Base-by-base conservation (phyloP, 495 filamentous ascomycete species). In the Recurvomyces mirabilis region DNA sequence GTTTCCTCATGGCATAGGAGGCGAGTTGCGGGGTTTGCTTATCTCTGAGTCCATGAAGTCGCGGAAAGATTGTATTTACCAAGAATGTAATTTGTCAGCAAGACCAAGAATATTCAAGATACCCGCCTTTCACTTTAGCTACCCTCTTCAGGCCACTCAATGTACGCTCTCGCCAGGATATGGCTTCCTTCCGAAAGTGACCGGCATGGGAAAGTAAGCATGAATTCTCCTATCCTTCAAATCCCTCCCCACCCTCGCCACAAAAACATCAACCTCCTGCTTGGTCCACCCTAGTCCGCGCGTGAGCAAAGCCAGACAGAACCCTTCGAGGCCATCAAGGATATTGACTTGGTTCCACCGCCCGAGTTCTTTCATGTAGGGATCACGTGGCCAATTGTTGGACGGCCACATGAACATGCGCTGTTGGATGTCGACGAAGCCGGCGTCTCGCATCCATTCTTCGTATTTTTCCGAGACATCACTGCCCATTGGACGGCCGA, bases 131-230 rank as follows among this genome's bases (percentile, higher is more conserved):
- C n/a, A n/a, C n/a, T n/a, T n/a, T n/a, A n/a, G n/a, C n/a, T n/a
- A n/a, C n/a, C n/a, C n/a, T n/a, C n/a, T n/a, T n/a, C n/a, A n/a
- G n/a, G n/a, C n/a, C n/a, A n/a, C n/a, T n/a, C n/a, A n/a, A n/a
- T n/a, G n/a, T n/a, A n/a, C n/a, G n/a, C n/a, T n/a, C n/a, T n/a
- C n/a, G n/a, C n/a, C n/a, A n/a, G n/a, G n/a, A n/a, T n/a, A 43
- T 37, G 46, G 51, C 20, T 46, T 49, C 46, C 47, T 22, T 20
- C 46, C 51, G 40, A 34, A 50, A 1, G 28, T 37, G 17, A 66
- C 67, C 58, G 52, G 67, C 67, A 69, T 61, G 4, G 58, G 56
- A 35, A 62, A 63, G 48, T 68, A 60, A 1, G 52, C 57, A 47
- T 60, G 57, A 17, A 60, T 56, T 34, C 32, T 41, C 40, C 39